Base-by-base conservation (phyloP, 2,329 filamentous ascomycete species). In the Cadophora sp. region DNA sequence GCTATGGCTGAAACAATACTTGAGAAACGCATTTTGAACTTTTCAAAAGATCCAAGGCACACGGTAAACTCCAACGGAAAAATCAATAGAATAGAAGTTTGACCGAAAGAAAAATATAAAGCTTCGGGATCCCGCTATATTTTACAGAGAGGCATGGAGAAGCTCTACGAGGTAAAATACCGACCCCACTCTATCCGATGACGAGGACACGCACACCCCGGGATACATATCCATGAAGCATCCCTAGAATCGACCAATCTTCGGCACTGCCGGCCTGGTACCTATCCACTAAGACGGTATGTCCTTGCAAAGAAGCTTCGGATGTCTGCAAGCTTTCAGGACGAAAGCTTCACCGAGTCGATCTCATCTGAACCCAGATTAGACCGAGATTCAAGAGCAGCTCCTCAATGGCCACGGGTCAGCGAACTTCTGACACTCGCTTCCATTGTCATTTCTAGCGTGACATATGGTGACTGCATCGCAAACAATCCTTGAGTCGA, bases 11-110 rank as follows among this genome's bases (percentile, higher is more conserved):
- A 72, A 53, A 75, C 51, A 65, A 63, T 60, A 50, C 67, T 69
- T 51, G 71, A 74, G 62, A 75, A 68, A 58, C 66, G 69, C 73
- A 76, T 75, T 55, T 60, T 72, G 37, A 63, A 11, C 24, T 16
- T 55, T n/a, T 40, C 31, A n/a, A 31, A n/a, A 22, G 48, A 37
- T 55, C 26, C 2, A 31, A 37, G 50, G 7, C 26, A 55, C 27
- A 37, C 24, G 12, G 16, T 8, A 56, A 27, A 8, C 26, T 46
- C n/a, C 24, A 34, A n/a, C 16, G 53, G 31, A 37, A 29, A 31
- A 27, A 43, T 29, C 16, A 9, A 31, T 16, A 19, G 26, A 12
- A 24, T 14, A 64, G 12, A 29, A 43, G 14, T 9, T 27, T 22
- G n/a, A 55, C 11, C 12, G 19, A 27, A 31, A 12, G 31, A 27